Evolutionary conservation across 768 basidiomycete species (phyloP).

Genomic region (Pleurotus tuber-regium): DNA sequence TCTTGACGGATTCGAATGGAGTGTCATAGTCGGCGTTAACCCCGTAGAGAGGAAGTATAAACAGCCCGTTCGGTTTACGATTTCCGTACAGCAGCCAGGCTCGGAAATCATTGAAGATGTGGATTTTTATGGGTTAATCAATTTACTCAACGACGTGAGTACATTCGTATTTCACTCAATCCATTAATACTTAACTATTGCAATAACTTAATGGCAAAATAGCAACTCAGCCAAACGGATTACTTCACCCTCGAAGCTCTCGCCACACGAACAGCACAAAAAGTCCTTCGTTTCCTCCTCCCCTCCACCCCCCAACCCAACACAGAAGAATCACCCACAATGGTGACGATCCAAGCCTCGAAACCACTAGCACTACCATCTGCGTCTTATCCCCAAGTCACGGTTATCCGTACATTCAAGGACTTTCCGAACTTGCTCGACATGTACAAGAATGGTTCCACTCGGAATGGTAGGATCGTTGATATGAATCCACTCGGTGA

Average conservation of each 20-base stretch:
- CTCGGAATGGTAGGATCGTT: no score
- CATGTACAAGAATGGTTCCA: no score
- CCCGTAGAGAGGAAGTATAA: conserved; percentile 60
- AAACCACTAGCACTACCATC: conserved; percentile 74
- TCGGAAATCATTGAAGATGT: conserved; percentile 21
- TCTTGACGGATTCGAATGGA: conserved; percentile 42
- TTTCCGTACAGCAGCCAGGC: conserved; percentile 26
- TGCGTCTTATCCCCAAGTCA: conserved; percentile 63
- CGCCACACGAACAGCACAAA: conserved; percentile 51
- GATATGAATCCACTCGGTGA: no score
- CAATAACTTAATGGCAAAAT: conserved; percentile 5
- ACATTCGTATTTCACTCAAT: no score
- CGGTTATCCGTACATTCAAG: conserved; percentile 44
- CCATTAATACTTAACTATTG: not conserved
- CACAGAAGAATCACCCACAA: conserved; percentile 13
- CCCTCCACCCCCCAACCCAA: conserved; percentile 14
- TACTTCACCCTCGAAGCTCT: conserved; percentile 72
- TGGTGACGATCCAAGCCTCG: conserved; percentile 54
- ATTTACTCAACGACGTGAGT: conserved; percentile 34
- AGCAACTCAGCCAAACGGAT: conserved; percentile 48
- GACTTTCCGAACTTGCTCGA: conserved; percentile 33
- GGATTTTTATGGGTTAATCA: conserved; percentile 41
- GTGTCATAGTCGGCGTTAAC: conserved; percentile 66
- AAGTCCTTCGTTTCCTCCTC: conserved; percentile 35
- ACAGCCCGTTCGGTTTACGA: conserved; percentile 54